A percentile compares a stretch with the other conserved stretches of the same genome.
Evolutionary conservation across 2,329 filamentous ascomycete genomes (phyloP).

Genomic region (Cyclaneusma minus): DNA sequence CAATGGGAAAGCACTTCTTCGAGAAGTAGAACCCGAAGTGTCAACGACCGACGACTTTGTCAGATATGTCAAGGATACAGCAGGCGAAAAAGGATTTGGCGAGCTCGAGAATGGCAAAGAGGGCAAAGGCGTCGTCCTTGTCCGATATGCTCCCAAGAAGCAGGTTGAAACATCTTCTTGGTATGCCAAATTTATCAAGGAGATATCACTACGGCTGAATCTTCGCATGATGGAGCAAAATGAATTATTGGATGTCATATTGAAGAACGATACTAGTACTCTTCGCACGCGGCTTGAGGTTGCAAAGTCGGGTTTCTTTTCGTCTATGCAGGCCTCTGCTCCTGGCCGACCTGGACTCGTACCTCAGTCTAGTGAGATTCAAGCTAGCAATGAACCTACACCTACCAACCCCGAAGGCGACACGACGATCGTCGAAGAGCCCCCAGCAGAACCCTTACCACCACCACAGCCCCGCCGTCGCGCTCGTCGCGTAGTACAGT

Average conservation of each 20-base stretch:
- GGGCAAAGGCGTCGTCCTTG: slow-evolving; percentile 61
- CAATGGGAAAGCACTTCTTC: slow-evolving; percentile 65
- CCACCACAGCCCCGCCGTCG: slow-evolving; percentile 6
- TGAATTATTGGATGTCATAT: slow-evolving; percentile 80
- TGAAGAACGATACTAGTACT: slow-evolving; percentile 60
- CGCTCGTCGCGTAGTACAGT: too few species aligned
- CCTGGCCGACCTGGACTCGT: too few species aligned
- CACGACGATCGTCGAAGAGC: too few species aligned
- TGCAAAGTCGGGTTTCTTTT: slow-evolving; percentile 22
- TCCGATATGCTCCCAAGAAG: slow-evolving; percentile 52
- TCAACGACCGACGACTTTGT: slow-evolving; percentile 65
- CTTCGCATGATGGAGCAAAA: slow-evolving; percentile 78
- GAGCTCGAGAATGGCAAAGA: slow-evolving; percentile 47
- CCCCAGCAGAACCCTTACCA: too few species aligned
- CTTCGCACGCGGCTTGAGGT: slow-evolving; percentile 54
- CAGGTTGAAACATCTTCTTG: slow-evolving; percentile 39
- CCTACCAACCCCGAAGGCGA: too few species aligned
- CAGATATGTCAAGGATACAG: slow-evolving; percentile 56
- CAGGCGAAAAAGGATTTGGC: slow-evolving; percentile 57
- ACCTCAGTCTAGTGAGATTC: too few species aligned
- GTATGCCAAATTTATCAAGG: slow-evolving; percentile 52
- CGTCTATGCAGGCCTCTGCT: too few species aligned
- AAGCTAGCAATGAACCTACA: too few species aligned
- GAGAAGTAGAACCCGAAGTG: slow-evolving; percentile 40
- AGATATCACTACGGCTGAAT: slow-evolving; percentile 56